These are phyloP conservation scores for Neltuma alba DNA, from an alignment of 306 rosid species.

Conservation along the genomic window DNA sequence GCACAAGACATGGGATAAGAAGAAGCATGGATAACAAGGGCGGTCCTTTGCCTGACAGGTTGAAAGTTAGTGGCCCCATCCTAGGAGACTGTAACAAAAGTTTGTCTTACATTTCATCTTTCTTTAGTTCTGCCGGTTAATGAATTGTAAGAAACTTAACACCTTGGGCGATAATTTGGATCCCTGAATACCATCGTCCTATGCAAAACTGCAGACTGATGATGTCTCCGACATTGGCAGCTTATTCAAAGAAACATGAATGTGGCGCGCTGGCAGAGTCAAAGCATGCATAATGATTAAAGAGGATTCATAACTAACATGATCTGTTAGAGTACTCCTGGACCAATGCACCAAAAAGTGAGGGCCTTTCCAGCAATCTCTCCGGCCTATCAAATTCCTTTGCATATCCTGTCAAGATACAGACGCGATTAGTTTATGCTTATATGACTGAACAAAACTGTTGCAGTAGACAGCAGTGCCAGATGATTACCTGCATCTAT, in stretches of 20 bases:
- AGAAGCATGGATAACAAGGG: too few species aligned
- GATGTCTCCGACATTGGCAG: background rate
- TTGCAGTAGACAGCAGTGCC: background rate
- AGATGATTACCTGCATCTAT: background rate
- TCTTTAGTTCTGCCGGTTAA: background rate
- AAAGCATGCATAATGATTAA: background rate
- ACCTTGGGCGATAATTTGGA: background rate
- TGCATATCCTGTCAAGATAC: conserved; percentile 55
- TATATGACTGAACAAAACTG: background rate
- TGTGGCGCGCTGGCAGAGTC: background rate
- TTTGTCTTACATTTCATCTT: background rate
- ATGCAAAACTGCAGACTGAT: too few species aligned
- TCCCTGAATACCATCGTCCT: background rate
- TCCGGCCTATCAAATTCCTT: conserved; percentile 85
- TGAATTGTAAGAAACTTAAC: conserved; percentile 11
- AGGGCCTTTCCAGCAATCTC: conserved; percentile 63
- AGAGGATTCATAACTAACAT: too few species aligned
- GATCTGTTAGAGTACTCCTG: conserved; percentile 87
- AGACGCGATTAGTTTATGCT: background rate
- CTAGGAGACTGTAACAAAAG: background rate
- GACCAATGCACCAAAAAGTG: conserved; percentile 76
- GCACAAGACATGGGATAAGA: background rate
- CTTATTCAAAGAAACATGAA: conserved; percentile 4
- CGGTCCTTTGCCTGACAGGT: background rate
- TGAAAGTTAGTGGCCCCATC: background rate